Evolutionary conservation across 192 early-diverging fungal species (phyloP).

Genomic region (Coemansia umbellata): DNA sequence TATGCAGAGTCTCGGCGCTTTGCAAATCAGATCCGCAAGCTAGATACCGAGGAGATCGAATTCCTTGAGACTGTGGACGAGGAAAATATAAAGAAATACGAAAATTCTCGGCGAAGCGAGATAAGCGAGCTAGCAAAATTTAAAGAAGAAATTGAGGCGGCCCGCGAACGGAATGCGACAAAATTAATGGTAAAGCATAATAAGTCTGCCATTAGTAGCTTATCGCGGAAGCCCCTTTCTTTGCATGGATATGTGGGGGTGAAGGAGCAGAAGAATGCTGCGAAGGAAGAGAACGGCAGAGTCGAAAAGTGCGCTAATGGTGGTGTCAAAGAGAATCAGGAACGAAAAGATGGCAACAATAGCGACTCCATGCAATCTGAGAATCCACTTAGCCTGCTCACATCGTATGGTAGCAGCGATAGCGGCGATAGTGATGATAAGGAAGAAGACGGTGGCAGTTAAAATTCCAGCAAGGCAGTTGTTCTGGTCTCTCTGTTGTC

Average conservation of each 20-base stretch:
- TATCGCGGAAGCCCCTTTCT: not conserved
- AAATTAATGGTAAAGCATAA: constrained; percentile 1
- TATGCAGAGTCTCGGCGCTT: constrained; percentile 53
- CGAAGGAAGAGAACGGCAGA: not conserved
- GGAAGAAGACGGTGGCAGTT: not conserved
- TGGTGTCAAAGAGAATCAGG: too few species aligned
- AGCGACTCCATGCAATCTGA: too few species aligned
- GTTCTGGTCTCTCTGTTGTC: too few species aligned
- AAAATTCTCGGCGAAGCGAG: constrained; percentile 9
- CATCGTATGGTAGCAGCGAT: constrained; percentile 18
- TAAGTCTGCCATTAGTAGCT: not conserved
- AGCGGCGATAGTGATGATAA: constrained; percentile 3
- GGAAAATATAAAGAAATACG: constrained; percentile 9
- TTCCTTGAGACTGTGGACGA: constrained; percentile 60
- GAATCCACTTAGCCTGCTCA: constrained; percentile 11
- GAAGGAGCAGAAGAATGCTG: not conserved
- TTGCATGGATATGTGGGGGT: constrained; percentile 1
- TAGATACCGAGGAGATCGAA: constrained; percentile 68
- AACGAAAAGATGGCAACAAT: too few species aligned
- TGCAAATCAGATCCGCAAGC: constrained; percentile 57
- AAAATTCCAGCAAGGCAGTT: not conserved
- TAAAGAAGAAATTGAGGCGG: constrained; percentile 18
- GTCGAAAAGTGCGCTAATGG: too few species aligned
- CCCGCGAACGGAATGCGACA: not conserved
- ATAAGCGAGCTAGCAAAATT: constrained; percentile 16